Percentiles rank a stretch among this genome's conserved stretches.
phyloP scores from a whole-genome alignment of 2,329 filamentous ascomycete species.

The Talaromyces islandicus region DNA sequence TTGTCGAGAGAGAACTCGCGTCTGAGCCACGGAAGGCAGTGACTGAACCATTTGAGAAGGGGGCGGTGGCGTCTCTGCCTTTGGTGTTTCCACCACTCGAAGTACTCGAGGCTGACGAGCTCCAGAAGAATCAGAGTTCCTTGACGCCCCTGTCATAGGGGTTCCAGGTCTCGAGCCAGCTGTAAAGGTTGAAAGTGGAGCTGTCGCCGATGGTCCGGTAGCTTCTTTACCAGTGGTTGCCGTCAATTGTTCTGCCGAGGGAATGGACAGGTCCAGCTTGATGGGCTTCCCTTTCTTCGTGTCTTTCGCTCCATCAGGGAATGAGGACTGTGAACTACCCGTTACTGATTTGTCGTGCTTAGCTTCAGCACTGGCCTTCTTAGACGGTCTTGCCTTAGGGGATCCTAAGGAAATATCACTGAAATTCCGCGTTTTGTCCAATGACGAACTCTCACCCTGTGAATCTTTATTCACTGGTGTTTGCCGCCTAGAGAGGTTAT shows the following conservation, averaged over 20 bases:
- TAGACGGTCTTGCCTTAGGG: conserved; percentile 29
- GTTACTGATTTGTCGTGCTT: conserved; percentile 15
- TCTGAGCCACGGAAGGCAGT: conserved; percentile 23
- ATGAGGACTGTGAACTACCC: conserved; percentile 9
- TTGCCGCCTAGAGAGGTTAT: conserved; percentile 18
- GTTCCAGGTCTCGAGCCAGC: conserved; percentile 45
- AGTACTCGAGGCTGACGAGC: conserved; percentile 46
- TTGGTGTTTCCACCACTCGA: conserved; percentile 52
- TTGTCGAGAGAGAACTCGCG: conserved; percentile 27
- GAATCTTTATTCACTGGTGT: conserved; percentile 22
- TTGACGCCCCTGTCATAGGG: conserved; percentile 33
- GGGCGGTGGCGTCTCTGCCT: conserved; percentile 38
- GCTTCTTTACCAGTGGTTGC: conserved; percentile 19
- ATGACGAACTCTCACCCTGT: conserved; percentile 15
- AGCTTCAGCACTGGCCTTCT: conserved; percentile 20
- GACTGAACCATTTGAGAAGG: conserved; percentile 27
- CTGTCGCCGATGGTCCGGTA: conserved; percentile 15
- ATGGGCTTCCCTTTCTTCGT: conserved; percentile 25
- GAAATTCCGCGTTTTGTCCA: conserved; percentile 22
- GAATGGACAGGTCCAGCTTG: conserved; percentile 26
- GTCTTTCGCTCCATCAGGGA: conserved; percentile 11
- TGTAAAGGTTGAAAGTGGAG: background rate
- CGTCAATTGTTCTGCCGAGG: conserved; percentile 13
- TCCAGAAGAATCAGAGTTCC: conserved; percentile 32
- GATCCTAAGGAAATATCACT: conserved; percentile 38